Conservation (phyloP, 495 filamentous ascomycete genomes). For the Apiosordaria backusii region DNA sequence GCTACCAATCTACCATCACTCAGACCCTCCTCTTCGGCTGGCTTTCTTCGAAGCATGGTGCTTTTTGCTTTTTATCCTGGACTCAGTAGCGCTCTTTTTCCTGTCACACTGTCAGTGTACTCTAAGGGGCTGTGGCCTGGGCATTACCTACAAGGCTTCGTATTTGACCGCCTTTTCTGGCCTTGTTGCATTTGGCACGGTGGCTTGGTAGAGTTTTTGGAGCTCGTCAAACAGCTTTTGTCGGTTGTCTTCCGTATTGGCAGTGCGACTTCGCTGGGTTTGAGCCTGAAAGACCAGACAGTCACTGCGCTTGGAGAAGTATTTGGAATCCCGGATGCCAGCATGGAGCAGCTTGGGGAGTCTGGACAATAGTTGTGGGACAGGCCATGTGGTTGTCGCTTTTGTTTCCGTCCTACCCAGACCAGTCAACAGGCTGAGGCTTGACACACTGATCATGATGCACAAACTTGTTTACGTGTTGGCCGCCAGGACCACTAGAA, state of each 20-base stretch:
- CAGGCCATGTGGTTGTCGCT: conserved; percentile 66
- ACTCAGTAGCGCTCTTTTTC: conserved; percentile 66
- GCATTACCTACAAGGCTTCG: conserved; percentile 34
- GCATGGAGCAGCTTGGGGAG: conserved; percentile 68
- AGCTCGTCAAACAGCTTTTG: conserved; percentile 46
- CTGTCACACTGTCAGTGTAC: conserved; percentile 40
- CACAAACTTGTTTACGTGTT: conserved; percentile 94
- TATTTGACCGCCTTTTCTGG: conserved; percentile 40
- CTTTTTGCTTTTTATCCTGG: conserved; percentile 73
- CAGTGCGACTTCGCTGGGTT: conserved; percentile 44
- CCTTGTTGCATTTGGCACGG: conserved; percentile 38
- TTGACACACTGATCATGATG: background rate
- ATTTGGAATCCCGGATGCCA: conserved; percentile 61
- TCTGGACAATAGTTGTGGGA: conserved; percentile 53
- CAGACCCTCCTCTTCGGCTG: conserved; percentile 44
- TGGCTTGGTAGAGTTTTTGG: conserved; percentile 60
- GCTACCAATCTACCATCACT: conserved; percentile 7
- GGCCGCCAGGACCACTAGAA: conserved; percentile 90
- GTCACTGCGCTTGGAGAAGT: conserved; percentile 62
- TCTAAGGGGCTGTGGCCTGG: background rate
- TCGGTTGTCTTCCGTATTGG: conserved; percentile 45
- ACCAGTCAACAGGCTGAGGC: background rate
- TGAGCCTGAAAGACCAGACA: conserved; percentile 45
- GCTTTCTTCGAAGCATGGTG: conserved; percentile 75
- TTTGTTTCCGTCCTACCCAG: conserved; percentile 79